Base-by-base conservation (phyloP, 2,329 filamentous ascomycete genomes). In the Neopestalotiopsis rosae region DNA sequence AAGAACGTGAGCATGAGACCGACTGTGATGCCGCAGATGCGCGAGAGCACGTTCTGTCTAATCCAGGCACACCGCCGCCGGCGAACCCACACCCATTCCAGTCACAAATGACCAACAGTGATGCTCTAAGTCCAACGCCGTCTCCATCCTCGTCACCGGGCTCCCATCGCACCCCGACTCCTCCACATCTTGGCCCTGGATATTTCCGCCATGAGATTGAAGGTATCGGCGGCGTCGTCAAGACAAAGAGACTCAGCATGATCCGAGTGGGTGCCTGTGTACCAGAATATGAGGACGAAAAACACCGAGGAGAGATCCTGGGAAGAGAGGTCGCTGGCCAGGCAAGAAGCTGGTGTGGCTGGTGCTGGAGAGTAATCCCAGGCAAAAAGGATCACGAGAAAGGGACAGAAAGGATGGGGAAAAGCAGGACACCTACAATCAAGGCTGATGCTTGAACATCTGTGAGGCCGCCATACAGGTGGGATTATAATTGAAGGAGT, bases 141-240 rank as follows among this genome's bases (percentile, higher is more conserved):
- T 74, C 72, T 5, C 74, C 75, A 7, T 70, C 72, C 32, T 73
- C 71, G 9, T 71, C 75, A 7, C 65, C 72, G 28, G 71, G 32
- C 17, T 38, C 57, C 14, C 57, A 42, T 13, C 38, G 59, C 4
- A 67, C 66, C 13, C 66, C 66, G 45, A 62, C 66, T 13, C 84
- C 82, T 20, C 75, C 84, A 68, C 81, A 88, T 79, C 86, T 87
- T 72, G 83, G 91, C 69, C 86, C 93, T 0, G 94, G 94, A 3
- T 98, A 97, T 76, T 87, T 90, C 68, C 87, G 93, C 57, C 94
- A 97, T 76, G 95, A 98, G 80, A 93, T 98, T 70, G 94, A 97
- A 76, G 95, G 95, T 2, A 93, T 98, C 59, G 95, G 95, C 12
- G 95, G 95, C 0, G 88, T 92, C 14, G 89, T 98, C 66, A 97